Base-by-base conservation (phyloP, 2,329 filamentous ascomycete species). In the Aschersonia sp. region DNA sequence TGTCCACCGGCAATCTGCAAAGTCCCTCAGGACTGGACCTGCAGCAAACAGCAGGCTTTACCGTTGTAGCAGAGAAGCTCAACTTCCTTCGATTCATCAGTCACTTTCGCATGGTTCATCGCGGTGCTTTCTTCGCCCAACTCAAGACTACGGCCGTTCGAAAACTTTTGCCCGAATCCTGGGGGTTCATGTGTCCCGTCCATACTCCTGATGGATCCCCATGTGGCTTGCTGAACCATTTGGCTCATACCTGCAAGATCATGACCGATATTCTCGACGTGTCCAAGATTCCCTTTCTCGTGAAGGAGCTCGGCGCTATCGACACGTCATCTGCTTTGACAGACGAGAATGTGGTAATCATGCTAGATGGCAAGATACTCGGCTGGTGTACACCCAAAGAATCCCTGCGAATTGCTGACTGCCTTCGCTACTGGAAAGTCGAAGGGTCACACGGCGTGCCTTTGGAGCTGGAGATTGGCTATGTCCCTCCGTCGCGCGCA, bases 21-120 rank as follows among this genome's bases (percentile, higher is more conserved):
- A 94, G 87, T 70, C 82, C 87, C 11, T 94, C 87, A 32, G 92
- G 92, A 54, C 74, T 98, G 41, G 92, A 98, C 73, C 66, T 96
- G 58, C 92, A 97, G 61, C 92, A 98, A 65, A 83, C 84, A 0
- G 92, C 90, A 10, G 92, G 92, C 52, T 98, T 94, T 65, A 94
- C 87, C 0, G 88, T 98, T 46, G 89, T 97, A 46, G 92, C 92
- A 3, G 92, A 98, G 63, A 97, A 97, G 74, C 90, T 98, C 62
- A 98, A 98, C 69, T 98, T 97, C 63, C 80, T 94, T 59, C 87
- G 92, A 58, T 98, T 97, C 69, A 94, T 98, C 69, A 92, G 87
- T 65, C 92, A 98, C 66, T 98, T 98, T 76, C 85, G 92, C 55
- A 96, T 96, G 88, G 87, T 98, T 49, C 92, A 98, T 70, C 81